Evolutionary conservation across 2,329 filamentous ascomycete genomes (phyloP).

Genomic region (Pseudocercospora musae): DNA sequence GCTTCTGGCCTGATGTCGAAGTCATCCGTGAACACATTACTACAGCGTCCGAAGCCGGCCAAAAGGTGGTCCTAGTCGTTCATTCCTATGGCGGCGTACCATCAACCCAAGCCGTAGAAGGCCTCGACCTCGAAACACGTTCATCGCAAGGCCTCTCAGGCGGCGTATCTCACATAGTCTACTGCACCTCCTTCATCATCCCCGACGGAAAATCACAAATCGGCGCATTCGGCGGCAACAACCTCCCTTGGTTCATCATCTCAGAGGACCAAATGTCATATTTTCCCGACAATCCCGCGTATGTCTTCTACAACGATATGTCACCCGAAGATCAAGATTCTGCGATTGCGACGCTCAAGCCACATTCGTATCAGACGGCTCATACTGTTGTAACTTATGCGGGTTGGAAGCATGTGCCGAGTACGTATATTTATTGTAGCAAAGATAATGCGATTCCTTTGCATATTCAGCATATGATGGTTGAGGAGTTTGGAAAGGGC

Average conservation of each 20-base stretch:
- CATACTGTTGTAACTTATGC: slow-evolving; percentile 27
- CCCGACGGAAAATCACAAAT: slow-evolving; percentile 21
- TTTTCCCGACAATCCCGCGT: neutral
- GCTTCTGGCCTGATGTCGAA: slow-evolving; percentile 6
- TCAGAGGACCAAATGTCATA: slow-evolving; percentile 12
- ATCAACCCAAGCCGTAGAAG: slow-evolving; percentile 24
- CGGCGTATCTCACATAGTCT: slow-evolving; percentile 29
- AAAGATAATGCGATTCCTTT: slow-evolving; percentile 40
- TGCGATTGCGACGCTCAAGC: slow-evolving; percentile 6
- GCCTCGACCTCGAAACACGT: slow-evolving; percentile 15
- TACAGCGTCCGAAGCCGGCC: slow-evolving; percentile 20
- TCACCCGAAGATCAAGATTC: slow-evolving; percentile 4
- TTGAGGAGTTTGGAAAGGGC: slow-evolving; percentile 21
- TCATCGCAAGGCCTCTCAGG: slow-evolving; percentile 14
- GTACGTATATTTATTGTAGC: slow-evolving; percentile 42
- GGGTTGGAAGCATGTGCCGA: slow-evolving; percentile 41
- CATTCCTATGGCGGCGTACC: slow-evolving; percentile 34
- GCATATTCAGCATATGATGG: slow-evolving; percentile 39
- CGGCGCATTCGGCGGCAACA: slow-evolving; percentile 15
- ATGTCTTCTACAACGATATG: slow-evolving; percentile 23
- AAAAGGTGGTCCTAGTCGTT: slow-evolving; percentile 30
- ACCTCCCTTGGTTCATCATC: slow-evolving; percentile 12
- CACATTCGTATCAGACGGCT: slow-evolving; percentile 11
- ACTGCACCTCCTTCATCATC: slow-evolving; percentile 26
- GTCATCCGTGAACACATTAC: slow-evolving; percentile 14